Base-by-base conservation (phyloP, 2,329 filamentous ascomycete genomes). In the Sporothrix sp. region DNA sequence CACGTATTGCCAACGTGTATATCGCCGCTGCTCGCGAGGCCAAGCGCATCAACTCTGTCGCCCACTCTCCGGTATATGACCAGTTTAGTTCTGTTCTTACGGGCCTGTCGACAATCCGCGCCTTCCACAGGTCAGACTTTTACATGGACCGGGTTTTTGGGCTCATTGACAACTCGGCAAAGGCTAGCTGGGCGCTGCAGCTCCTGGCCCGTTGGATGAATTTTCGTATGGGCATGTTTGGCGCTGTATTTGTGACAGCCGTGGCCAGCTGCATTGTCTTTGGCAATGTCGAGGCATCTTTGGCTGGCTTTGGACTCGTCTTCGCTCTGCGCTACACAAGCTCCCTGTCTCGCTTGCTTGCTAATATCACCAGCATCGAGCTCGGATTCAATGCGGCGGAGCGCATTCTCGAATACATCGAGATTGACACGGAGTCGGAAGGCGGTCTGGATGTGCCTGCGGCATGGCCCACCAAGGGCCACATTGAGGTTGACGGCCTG, bases 391-490 rank as follows among this genome's bases (percentile, higher is more conserved):
- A 71, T 48, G 63, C 66, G 5, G 63, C 64, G 11, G 69, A 71
- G 56, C 60, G 69, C n/a, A 64, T 71, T 7, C 50, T 70, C n/a
- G 69, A 72, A 54, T 72, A 71, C 58, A 60, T 65, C 1, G 62
- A 67, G 25, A 61, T 71, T 43, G 61, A 62, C 57, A 66, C 63
- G 2, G 68, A 69, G 55, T 59, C 63, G 47, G 54, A 67, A 30
- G 68, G 60, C 32, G 65, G 64, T 4, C 44, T 50, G 5, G 61
- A 63, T 11, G 64, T 63, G 4, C 65, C 68, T 2, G 62, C 65
- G 3, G 63, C 63, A 1, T 74, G 71, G 71, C 71, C 71, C 10
- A 60, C 60, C 1, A 54, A 65, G 51, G 70, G 70, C 6, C 57
- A 53, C 32, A 59, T 74, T 25, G 62, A 67, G 42, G 63, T 73